Evolutionary conservation across 2,329 filamentous ascomycete species (phyloP), one percentile per base, ranked within the genome.

Genomic region (Didymella arachidicola): DNA sequence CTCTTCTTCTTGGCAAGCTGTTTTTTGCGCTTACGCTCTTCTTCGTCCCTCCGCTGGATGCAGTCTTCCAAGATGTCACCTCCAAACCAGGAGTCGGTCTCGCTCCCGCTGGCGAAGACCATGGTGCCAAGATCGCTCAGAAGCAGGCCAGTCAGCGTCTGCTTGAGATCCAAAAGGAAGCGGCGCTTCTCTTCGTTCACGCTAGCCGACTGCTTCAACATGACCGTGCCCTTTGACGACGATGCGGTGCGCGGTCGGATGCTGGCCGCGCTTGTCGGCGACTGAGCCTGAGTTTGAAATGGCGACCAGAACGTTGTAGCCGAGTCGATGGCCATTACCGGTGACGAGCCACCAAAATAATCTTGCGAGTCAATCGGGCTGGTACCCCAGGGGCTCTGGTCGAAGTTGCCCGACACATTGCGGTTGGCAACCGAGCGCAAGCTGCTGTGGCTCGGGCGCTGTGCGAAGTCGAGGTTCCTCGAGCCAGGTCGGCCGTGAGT

Each of bases 241-340:
- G 86, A 85, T 2, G 87, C 85, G 1, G 88, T 90, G 11, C 84
- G 86, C 4, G 87, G 88, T 19, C 88, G 84, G 8, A 76, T 83
- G 79, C 73, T 91, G 72, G 79, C 89, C 74, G 83, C 80, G 61
- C 82, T 86, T 0, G 87, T 85, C 1, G 89, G 87, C 32, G 86
- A 87, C 60, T 88, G 84, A 0, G 86, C 82, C 50, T 85, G 81
- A 0, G 87, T 87, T 59, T 91, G 89, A 66, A 94, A 93, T 0
- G 91, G 91, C 2, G 93, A 97, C 92, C 93, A 97, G 73, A 94
- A 96, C 0, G 92, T 95, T 16, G 87, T 87, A 25, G 85, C 84
- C 0, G 91, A 89, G 68, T 95, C 92, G 58, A 89, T 88, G 0
- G 89, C 88, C 42, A 90, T 81, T 0, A 89, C 83, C 0, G 89